Evolutionary conservation across 108 stramenopile genomes (phyloP), one percentile per base, ranked within the genome.

Genomic region (Seminavis robusta): DNA sequence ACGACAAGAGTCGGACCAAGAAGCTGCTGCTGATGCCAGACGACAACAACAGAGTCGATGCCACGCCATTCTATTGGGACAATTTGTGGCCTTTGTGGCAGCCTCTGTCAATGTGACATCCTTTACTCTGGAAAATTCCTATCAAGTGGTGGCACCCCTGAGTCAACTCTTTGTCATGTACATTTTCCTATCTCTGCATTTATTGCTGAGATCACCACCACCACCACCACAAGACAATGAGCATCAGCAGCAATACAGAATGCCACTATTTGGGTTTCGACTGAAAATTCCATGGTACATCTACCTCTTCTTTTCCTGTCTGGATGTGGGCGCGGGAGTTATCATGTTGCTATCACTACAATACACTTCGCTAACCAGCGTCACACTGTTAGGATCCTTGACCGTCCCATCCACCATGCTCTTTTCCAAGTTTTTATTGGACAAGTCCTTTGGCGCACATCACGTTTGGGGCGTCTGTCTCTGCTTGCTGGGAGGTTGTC

Each of bases 401-500:
- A 72, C 90, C 9, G 91, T 94, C 27, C 96, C 96, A 10, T 74
- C 77, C 33, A 74, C 76, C 11, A 95, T 97, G 96, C 23, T 93
- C 4, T 76, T 92, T 33, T 83, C 77, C 15, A 58, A 44, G 21
- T 10, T 82, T 2, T 46, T 90, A 8, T 72, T 97, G 10, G 44
- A 50, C 16, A 64, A 62, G 50, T 25, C 15, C 16, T 83, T 59
- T 56, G 50, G 56, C 32, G 44, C 47, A 13, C 33, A 27, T 4
- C 82, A 83, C 45, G 65, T 54, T 45, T 36, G 76, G 25, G 82
- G 82, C 11, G 82, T 60, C 4, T 11, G 29, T 28, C 29, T 79
- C 13, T 83, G 82, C 51, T 27, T 83, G n/a, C 1, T 60, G 8
- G 82, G 77, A 32, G 73, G 73, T 3, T 19, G 33, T 31, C 23